Evolutionary conservation across 2,329 filamentous ascomycete genomes (phyloP), one percentile per base, ranked within the genome.

Genomic region (Colletotrichum sp.): DNA sequence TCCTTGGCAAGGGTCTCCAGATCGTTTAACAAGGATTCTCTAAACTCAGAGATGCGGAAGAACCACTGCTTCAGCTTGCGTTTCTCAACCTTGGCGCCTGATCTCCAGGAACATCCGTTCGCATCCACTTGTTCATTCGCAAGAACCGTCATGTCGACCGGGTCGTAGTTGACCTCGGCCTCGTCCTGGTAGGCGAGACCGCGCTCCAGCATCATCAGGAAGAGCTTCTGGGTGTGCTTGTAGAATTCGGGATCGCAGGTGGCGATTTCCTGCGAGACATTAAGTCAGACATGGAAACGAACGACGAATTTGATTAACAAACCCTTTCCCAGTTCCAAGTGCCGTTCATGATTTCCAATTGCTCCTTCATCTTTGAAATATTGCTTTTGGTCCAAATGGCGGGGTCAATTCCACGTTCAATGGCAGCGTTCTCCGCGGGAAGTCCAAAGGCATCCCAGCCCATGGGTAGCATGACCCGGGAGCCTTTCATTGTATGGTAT

Each of bases 91-190:
- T 94, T 93, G 66, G 94, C 95, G 12, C 95, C 95, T 2, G 95
- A 97, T 72, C 95, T 91, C 96, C 96, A 98, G 3, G 95, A 98
- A 79, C 88, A 91, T 36, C 96, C 96, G 81, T 95, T 93, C 66
- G 94, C 90, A 82, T 97, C 95, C n/a, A 98, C 95, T 85, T 98
- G 96, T 84, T 98, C 96, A 82, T 98, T 98, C 13, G 96, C 96
- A 75, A 98, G 88, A 18, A 98, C 96, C 0, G 96, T 98, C 82
- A 94, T 93, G 82, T 98, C 96, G 32, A 98, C 90, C 2, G 96
- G 96, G 79, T 98, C 96, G 86, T 95, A 98, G 84, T 98, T 98
- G 79, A 98, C 96, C 77, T 96, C 86, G 24, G 95, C 94, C 79
- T 97, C 93, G 38, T 92, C 92, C 82, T 96, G 95, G 83, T 97